These are phyloP conservation scores for Daedaleopsis sinensis DNA, from an alignment of 768 basidiomycete genomes.

Conservation along the genomic window DNA sequence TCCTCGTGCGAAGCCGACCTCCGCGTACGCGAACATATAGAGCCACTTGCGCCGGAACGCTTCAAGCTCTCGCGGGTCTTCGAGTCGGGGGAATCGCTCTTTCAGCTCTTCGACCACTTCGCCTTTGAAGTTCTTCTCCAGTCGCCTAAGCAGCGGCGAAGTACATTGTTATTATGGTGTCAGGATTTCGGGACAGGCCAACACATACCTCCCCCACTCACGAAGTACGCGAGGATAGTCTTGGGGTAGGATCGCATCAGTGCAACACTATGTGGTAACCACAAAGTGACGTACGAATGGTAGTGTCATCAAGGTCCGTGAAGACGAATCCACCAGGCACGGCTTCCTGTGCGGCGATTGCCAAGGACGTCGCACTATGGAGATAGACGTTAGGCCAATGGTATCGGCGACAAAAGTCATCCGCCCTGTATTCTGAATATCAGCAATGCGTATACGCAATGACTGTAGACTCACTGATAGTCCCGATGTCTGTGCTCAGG, in stretches of 20 bases:
- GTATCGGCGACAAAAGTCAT: conserved; percentile 14
- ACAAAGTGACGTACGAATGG: neutral
- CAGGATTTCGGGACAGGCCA: no score
- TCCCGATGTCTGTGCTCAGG: conserved; percentile 34
- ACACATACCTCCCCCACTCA: conserved; percentile 41
- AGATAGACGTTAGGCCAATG: conserved; percentile 7
- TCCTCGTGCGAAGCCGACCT: conserved; percentile 75
- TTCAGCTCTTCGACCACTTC: conserved; percentile 42
- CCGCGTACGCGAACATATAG: conserved; percentile 77
- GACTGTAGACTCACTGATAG: neutral
- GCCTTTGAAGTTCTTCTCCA: conserved; percentile 52
- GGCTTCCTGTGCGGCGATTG: neutral
- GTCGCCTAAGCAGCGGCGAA: conserved; percentile 7
- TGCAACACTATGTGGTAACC: no score
- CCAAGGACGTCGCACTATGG: conserved; percentile 7
- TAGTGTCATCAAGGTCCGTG: neutral
- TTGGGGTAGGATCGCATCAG: no score
- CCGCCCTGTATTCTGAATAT: neutral
- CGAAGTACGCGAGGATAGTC: conserved; percentile 28
- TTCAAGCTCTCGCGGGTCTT: conserved; percentile 55
- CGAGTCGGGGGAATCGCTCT: conserved; percentile 60
- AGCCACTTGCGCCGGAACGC: conserved; percentile 78
- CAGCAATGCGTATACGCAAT: neutral
- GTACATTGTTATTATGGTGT: no score
- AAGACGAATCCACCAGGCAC: conserved; percentile 1